These are phyloP conservation scores for Davidsoniella neocaledoniae DNA, from an alignment of 2,329 filamentous ascomycete species.

Conservation along the genomic window DNA sequence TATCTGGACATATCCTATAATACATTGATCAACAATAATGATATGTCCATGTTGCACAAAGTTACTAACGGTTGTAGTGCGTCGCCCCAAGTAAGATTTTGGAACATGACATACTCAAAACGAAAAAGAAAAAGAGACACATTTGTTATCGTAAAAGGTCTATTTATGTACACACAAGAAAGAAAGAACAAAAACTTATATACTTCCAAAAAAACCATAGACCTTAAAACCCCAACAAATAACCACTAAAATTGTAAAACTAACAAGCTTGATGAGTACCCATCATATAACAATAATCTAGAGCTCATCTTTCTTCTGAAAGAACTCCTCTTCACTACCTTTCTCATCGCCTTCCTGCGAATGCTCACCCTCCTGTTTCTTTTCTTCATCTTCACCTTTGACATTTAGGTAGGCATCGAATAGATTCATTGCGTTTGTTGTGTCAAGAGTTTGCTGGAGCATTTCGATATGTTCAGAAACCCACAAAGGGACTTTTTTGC, in stretches of 20 bases:
- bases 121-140: too few species aligned
- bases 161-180: too few species aligned
- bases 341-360: conserved; percentile 15
- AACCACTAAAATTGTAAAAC: background rate
- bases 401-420: conserved; percentile 3
- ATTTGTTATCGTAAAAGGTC: too few species aligned
- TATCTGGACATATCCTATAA: background rate
- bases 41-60: background rate
- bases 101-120: too few species aligned
- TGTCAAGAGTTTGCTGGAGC: conserved; percentile 48
- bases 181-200: too few species aligned
- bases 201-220: too few species aligned
- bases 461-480: conserved; percentile 4
- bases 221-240: background rate
- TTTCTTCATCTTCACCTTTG: background rate
- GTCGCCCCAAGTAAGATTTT: too few species aligned
- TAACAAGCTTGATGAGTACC: too few species aligned
- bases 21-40: background rate
- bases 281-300: conserved; percentile 16
- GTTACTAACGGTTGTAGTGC: too few species aligned
- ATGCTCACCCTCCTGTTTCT: background rate
- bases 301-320: conserved; percentile 31
- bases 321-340: conserved; percentile 34
- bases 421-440: conserved; percentile 21
- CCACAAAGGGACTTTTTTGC: conserved; percentile 13